Percentiles rank a stretch among this genome's conserved stretches.
These are phyloP conservation scores for Chaetomium tenue DNA, from an alignment of 495 filamentous ascomycete species.

Conservation along the genomic window DNA sequence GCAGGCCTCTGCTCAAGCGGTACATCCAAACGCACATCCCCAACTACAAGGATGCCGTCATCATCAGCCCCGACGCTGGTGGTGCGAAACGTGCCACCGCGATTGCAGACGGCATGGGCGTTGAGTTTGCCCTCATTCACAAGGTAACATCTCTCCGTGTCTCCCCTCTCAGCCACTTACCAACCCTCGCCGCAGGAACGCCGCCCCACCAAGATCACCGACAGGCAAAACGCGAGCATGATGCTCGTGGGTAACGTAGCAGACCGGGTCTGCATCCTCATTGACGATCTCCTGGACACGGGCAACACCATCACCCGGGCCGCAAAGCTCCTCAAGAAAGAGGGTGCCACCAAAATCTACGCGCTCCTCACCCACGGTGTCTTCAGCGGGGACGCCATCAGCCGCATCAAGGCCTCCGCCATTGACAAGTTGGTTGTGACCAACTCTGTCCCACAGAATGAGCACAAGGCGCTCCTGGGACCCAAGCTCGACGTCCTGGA, in stretches of 20 bases:
- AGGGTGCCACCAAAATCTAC: conserved; percentile 84
- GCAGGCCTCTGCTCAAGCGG: conserved; percentile 77
- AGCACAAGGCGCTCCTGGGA: conserved; percentile 65
- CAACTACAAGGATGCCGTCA: conserved; percentile 81
- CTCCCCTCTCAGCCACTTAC: conserved; percentile 22
- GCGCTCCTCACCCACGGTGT: conserved; percentile 93
- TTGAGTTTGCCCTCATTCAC: conserved; percentile 95
- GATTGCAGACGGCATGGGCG: conserved; percentile 87
- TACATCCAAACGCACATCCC: conserved; percentile 89
- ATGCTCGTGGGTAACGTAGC: conserved; percentile 93
- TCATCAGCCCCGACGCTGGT: conserved; percentile 96
- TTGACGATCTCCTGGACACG: conserved; percentile 94
- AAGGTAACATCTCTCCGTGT: conserved; percentile 62
- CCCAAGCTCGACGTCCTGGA: conserved; percentile 90
- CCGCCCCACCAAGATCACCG: conserved; percentile 87
- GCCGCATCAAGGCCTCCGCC: conserved; percentile 85
- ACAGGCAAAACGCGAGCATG: conserved; percentile 96
- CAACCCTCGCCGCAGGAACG: conserved; percentile 66
- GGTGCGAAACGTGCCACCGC: conserved; percentile 97
- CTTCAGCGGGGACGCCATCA: conserved; percentile 90
- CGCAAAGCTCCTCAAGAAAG: conserved; percentile 91
- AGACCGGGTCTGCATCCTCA: conserved; percentile 78
- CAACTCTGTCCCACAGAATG: conserved; percentile 86
- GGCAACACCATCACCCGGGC: conserved; percentile 96
- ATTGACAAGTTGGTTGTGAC: conserved; percentile 92